Evolutionary conservation across 768 basidiomycete genomes (phyloP), one percentile per base, ranked within the genome.

Genomic region (Russula ochroleuca): DNA sequence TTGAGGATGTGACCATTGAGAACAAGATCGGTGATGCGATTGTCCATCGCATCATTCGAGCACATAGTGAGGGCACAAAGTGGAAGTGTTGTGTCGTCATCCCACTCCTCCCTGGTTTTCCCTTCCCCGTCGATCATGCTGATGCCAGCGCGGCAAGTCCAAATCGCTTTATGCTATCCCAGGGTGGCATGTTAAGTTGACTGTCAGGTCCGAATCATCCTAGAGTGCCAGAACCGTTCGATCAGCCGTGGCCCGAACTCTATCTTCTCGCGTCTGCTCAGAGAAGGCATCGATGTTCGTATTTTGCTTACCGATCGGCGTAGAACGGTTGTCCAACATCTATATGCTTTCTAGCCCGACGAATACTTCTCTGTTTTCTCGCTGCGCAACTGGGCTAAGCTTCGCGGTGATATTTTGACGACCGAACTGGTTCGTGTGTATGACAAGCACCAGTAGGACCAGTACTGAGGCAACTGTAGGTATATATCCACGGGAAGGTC

Each of bases 41-140:
- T 14, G 92, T 98, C 11, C 83, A 88, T 68, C 85, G 97, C 11
- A 95, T 97, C 68, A 86, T 95, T 59, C 85, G 87, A 9, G 97
- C 97, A 2, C 87, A 95, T 71, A 81, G 77, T 37, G 90, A 94
- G 68, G 77, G 82, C 5, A 90, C 84, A 1, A 84, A 85, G 6
- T 98, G 95, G 96, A 90, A 86, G 70, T 95, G 93, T 58, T 93
- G 93, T 71, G 88, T 99, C 67, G 75, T 99, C 59, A 88, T 98
- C 59, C 97, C 97, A 3, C 77, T 95, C 4, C 76, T 96, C 19
- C 97, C 97, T 11, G 97, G 97, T 1, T 99, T 98, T 76, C 83
- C 92, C 4, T 94, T 87, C 74, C 87, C 96, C 1, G 83, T 99
- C 47, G 97, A 98, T 72, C 89, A 95, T 68, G 84, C 86, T 54